phyloP scores from a whole-genome alignment of 306 rosid species.

The Cucumis melo region DNA sequence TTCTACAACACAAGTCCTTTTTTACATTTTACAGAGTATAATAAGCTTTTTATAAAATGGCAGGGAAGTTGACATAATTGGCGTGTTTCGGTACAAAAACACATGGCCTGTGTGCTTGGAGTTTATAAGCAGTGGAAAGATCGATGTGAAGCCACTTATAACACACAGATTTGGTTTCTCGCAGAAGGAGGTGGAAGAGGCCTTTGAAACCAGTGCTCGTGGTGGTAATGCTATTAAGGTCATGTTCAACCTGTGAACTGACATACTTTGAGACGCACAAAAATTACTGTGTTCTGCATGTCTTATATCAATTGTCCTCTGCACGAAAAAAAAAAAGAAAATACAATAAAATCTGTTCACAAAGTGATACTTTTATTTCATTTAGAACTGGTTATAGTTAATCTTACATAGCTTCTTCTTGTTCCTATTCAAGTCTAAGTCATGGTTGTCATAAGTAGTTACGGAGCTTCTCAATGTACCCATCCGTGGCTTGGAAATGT shows the following conservation, averaged over 20 bases:
- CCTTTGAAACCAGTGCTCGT: constrained; percentile 84
- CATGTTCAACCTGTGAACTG: constrained; percentile 68
- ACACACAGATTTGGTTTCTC: constrained; percentile 83
- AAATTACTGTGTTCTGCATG: neutral
- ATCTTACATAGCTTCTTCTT: neutral
- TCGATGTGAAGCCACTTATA: constrained; percentile 72
- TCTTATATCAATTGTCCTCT: neutral
- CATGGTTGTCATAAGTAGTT: neutral
- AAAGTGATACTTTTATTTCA: neutral
- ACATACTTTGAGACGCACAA: neutral
- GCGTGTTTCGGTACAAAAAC: constrained; percentile 74
- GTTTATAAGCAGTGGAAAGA: constrained; percentile 72
- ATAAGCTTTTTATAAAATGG: neutral
- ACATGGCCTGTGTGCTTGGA: constrained; percentile 92
- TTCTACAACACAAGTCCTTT: neutral
- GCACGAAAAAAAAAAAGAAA: neutral
- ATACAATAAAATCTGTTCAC: no score
- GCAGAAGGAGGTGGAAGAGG: constrained; percentile 74
- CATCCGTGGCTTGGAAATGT: neutral
- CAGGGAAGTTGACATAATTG: constrained; percentile 87
- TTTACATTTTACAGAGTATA: neutral
- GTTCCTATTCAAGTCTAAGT: neutral
- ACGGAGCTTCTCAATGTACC: neutral
- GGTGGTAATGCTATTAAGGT: constrained; percentile 92
- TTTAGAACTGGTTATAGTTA: neutral